Percentiles rank a stretch among this genome's conserved stretches.
phyloP scores from a whole-genome alignment of 495 filamentous ascomycete species.

The Talaromyces stipitatus region DNA sequence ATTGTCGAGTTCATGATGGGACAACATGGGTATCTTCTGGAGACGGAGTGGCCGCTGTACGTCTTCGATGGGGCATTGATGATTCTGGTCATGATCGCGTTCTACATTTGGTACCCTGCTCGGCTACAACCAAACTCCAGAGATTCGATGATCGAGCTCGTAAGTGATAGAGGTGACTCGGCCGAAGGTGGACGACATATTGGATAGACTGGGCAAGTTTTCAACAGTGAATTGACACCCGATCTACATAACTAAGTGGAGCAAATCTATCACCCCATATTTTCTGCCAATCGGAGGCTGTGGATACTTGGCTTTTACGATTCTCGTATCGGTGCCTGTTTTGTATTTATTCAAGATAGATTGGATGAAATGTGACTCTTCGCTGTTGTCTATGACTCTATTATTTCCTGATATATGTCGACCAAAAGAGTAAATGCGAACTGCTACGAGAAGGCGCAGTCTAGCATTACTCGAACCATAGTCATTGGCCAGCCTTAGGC shows the following conservation, averaged over 20 bases:
- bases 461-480: no score
- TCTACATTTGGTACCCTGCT: not conserved
- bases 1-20: not conserved
- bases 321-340: not conserved
- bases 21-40: conserved; percentile 1
- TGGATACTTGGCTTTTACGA: not conserved
- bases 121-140: not conserved
- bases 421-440: no score
- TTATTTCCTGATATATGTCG: no score
- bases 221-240: not conserved
- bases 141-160: conserved; percentile 1
- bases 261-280: not conserved
- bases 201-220: not conserved
- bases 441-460: no score
- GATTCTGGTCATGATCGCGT: not conserved
- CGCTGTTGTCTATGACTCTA: no score
- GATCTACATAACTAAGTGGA: not conserved
- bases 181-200: not conserved
- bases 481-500: no score
- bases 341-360: not conserved
- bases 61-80: not conserved
- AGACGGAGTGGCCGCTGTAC: conserved; percentile 1
- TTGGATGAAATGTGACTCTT: not conserved
- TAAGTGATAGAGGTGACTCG: not conserved
- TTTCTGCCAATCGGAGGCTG: not conserved